These are phyloP conservation scores for Tylopilus felleus DNA, from an alignment of 768 basidiomycete species.

Conservation along the genomic window DNA sequence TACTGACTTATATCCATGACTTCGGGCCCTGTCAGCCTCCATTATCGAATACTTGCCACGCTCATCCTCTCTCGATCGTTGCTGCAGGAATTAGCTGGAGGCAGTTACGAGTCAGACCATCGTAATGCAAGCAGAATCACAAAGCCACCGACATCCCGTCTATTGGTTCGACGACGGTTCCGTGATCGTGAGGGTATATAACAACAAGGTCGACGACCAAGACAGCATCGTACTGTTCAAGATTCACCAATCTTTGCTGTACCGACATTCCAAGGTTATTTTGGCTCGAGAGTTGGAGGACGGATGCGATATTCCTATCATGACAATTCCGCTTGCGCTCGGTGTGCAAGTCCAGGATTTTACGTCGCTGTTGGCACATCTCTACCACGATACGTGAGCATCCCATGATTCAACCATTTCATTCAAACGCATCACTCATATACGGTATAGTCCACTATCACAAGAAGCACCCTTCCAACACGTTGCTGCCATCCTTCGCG, in stretches of 20 bases:
- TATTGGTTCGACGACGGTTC: constrained; percentile 72
- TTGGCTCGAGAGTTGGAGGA: constrained; percentile 4
- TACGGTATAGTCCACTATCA: constrained; percentile 45
- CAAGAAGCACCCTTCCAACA: constrained; percentile 42
- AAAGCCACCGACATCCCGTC: constrained; percentile 36
- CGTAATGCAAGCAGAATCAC: not conserved
- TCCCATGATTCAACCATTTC: not conserved
- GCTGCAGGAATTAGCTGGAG: constrained; percentile 6
- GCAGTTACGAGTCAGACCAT: constrained; percentile 1
- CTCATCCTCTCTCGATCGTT: constrained; percentile 8
- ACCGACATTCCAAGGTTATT: constrained; percentile 43
- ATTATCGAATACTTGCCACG: constrained; percentile 4
- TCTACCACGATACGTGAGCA: constrained; percentile 69
- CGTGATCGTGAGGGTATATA: constrained; percentile 45
- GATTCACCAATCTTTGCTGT: constrained; percentile 51
- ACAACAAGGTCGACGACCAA: constrained; percentile 12
- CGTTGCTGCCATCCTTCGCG: constrained; percentile 54
- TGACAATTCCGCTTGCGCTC: constrained; percentile 36
- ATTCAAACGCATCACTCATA: not conserved
- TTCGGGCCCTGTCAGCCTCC: not conserved
- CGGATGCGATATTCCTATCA: constrained; percentile 14
- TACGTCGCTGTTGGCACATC: constrained; percentile 53
- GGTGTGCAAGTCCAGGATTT: constrained; percentile 46
- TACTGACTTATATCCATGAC: not conserved
- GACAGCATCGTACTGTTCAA: constrained; percentile 42